Conservation (phyloP, 495 filamentous ascomycete species). For the Aspergillus conjunctus region DNA sequence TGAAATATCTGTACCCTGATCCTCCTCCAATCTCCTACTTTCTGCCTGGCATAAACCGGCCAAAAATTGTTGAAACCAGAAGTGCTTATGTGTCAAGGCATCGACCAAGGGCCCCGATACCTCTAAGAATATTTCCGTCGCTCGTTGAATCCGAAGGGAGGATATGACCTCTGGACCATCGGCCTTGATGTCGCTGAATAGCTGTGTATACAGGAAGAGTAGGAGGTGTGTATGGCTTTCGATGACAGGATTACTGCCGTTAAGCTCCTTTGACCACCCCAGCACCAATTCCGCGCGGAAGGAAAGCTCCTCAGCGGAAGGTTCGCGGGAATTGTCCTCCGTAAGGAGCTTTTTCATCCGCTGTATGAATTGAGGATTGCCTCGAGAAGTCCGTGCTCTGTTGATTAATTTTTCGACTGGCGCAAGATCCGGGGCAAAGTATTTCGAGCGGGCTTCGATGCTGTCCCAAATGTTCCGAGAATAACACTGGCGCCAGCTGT, state of each 20-base stretch:
- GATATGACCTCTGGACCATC: not conserved
- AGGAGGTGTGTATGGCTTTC: conserved; percentile 7
- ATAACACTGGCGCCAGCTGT: not conserved
- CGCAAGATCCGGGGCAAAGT: not conserved
- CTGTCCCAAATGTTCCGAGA: conserved; percentile 4
- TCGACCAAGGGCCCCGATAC: not conserved
- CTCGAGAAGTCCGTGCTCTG: not conserved
- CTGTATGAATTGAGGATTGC: not conserved
- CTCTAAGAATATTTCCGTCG: not conserved
- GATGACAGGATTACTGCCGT: not conserved
- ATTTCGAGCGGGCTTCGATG: not conserved
- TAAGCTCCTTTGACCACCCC: not conserved
- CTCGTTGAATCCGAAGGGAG: not conserved
- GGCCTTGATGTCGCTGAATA: not conserved
- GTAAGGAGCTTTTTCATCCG: not conserved
- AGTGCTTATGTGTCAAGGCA: conserved; percentile 2
- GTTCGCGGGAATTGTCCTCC: not conserved
- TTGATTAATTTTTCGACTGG: not conserved
- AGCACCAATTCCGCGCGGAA: not conserved
- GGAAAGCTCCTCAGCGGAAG: conserved; percentile 1
- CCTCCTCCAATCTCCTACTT: not conserved
- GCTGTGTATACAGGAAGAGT: not conserved
- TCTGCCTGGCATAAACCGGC: not conserved
- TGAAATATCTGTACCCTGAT: not conserved
- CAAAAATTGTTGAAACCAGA: conserved; percentile 17